phyloP scores from a whole-genome alignment of 208 protist species.

The Trypanosoma brucei region DNA sequence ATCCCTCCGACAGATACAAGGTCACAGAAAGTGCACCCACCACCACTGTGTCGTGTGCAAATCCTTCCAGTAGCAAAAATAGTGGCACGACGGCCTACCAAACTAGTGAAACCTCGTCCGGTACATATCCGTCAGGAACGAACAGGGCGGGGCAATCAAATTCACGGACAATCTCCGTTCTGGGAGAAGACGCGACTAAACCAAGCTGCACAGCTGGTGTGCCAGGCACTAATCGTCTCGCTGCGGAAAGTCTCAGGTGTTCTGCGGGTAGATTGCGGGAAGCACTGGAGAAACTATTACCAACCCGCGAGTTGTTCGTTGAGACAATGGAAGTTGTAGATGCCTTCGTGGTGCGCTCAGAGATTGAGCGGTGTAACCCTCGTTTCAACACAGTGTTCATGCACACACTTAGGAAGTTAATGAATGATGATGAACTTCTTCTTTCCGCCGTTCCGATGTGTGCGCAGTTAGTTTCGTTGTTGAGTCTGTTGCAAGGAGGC shows the following conservation, averaged over 20 bases:
- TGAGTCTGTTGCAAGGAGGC: conserved; percentile 27
- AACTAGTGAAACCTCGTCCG: background rate
- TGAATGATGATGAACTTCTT: conserved; percentile 48
- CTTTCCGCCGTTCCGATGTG: conserved; percentile 53
- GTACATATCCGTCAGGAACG: background rate
- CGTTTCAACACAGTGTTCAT: conserved; percentile 62
- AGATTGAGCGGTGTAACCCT: conserved; percentile 43
- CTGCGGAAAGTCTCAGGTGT: conserved; percentile 36
- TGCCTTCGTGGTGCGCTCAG: conserved; percentile 39
- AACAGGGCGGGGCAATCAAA: background rate
- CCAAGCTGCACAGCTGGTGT: background rate
- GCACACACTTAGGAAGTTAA: conserved; percentile 36
- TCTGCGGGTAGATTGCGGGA: conserved; percentile 40
- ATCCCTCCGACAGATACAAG: background rate
- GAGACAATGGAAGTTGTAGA: conserved; percentile 51
- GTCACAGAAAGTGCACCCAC: conserved; percentile 19
- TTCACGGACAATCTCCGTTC: background rate
- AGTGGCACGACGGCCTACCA: background rate
- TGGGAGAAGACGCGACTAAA: background rate
- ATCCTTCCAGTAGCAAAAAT: background rate
- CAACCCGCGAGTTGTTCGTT: conserved; percentile 30
- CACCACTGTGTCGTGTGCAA: conserved; percentile 1
- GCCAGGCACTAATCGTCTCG: background rate
- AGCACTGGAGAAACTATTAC: conserved; percentile 38
- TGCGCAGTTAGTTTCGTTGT: conserved; percentile 62